Evolutionary conservation across 805 yeast genomes (phyloP).

Genomic region (Yamadazyma olivae): DNA sequence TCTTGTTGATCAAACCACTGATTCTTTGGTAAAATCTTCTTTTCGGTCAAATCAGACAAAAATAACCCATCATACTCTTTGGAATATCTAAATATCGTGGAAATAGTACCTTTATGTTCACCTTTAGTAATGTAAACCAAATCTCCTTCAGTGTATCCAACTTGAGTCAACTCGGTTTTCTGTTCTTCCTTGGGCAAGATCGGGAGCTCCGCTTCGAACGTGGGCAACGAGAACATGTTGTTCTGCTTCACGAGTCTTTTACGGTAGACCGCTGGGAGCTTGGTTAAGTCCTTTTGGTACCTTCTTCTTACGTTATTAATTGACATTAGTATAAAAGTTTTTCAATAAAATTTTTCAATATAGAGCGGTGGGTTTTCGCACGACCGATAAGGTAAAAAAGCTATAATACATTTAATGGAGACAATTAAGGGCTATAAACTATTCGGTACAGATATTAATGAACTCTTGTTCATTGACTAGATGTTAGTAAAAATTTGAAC

Average conservation of each 20-base stretch:
- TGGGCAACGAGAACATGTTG: constrained; percentile 31
- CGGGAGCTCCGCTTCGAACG: constrained; percentile 23
- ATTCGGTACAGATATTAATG: constrained; percentile 80
- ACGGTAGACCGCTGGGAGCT: constrained; percentile 29
- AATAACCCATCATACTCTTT: constrained; percentile 60
- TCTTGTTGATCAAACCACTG: constrained; percentile 72
- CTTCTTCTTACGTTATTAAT: constrained; percentile 31
- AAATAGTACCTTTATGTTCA: constrained; percentile 67
- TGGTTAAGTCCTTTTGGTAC: constrained; percentile 33
- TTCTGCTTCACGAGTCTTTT: constrained; percentile 19
- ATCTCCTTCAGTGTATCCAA: constrained; percentile 73
- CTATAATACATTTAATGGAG: too few species aligned
- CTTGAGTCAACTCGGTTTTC: constrained; percentile 47
- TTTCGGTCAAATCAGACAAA: constrained; percentile 66
- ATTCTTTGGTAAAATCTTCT: constrained; percentile 64
- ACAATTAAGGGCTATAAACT: too few species aligned
- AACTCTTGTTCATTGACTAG: constrained; percentile 81
- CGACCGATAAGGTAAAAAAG: too few species aligned
- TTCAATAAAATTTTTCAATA: constrained; percentile 3
- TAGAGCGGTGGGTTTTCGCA: background rate
- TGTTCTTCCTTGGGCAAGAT: constrained; percentile 24
- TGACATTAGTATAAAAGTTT: constrained; percentile 22
- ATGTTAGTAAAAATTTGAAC: constrained; percentile 28
- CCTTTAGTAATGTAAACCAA: constrained; percentile 73
- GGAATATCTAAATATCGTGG: constrained; percentile 60